These are phyloP conservation scores for Solanum hybrid DNA, from an alignment of 305 asterid species.

Conservation along the genomic window DNA sequence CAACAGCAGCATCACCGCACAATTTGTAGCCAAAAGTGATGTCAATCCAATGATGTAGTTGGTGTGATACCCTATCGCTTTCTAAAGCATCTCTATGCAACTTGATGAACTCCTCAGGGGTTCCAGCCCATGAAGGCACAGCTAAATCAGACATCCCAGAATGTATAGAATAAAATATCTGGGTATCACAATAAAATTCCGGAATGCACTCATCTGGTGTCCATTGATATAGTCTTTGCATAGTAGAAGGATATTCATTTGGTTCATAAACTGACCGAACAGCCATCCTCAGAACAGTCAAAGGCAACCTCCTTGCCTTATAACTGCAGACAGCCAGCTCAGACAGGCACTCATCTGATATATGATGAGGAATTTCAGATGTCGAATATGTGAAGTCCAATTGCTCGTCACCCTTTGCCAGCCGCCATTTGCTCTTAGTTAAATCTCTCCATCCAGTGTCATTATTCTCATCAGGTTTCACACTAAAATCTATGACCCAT, in stretches of 20 bases:
- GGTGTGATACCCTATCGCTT: conserved; percentile 58
- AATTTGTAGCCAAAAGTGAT: conserved; percentile 93
- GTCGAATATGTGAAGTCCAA: conserved; percentile 96
- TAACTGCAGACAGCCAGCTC: conserved; percentile 99
- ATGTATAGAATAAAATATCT: conserved; percentile 67
- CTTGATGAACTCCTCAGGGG: conserved; percentile 77
- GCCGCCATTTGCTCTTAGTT: conserved; percentile 94
- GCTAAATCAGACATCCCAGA: conserved; percentile 94
- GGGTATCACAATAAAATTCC: conserved; percentile 87
- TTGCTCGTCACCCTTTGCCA: conserved; percentile 98
- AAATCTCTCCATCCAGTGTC: conserved; percentile 87
- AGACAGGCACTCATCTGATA: conserved; percentile 96
- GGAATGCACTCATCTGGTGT: conserved; percentile 99
- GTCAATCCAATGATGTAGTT: conserved; percentile 91
- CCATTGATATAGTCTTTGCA: conserved; percentile 98
- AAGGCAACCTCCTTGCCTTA: conserved; percentile 92
- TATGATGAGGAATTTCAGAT: conserved; percentile 94
- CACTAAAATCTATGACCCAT: conserved; percentile 88
- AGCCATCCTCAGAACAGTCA: conserved; percentile 71
- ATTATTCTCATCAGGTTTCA: conserved; percentile 60
- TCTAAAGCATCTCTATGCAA: conserved; percentile 86
- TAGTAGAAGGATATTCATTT: conserved; percentile 90
- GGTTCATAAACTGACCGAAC: conserved; percentile 99
- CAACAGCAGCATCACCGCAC: conserved; percentile 87
- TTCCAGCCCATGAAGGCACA: conserved; percentile 89